phyloP scores from a whole-genome alignment of 495 filamentous ascomycete species.

The Paragyromitra xinjiangensis region DNA sequence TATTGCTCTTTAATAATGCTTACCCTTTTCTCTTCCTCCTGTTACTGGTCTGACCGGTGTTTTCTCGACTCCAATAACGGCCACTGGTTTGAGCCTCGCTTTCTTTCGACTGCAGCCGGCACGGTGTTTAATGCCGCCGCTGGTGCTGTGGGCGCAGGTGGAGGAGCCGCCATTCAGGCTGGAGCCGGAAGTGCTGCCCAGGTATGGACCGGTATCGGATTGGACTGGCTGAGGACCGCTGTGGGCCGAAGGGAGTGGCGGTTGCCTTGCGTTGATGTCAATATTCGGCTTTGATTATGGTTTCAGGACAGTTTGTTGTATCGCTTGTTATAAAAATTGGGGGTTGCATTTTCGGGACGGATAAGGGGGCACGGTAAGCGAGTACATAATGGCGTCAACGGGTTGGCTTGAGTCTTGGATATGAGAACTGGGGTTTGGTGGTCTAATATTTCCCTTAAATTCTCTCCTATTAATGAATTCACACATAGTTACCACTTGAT shows the following conservation, averaged over 20 bases:
- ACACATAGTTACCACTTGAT: constrained; percentile 26
- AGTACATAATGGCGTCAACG: constrained; percentile 52
- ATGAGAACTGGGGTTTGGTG: neutral
- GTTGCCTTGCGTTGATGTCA: constrained; percentile 82
- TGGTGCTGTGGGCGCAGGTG: constrained; percentile 65
- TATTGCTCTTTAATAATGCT: constrained; percentile 90
- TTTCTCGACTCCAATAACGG: constrained; percentile 81
- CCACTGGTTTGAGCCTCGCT: constrained; percentile 82
- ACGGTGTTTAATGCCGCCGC: constrained; percentile 73
- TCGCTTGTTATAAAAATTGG: constrained; percentile 19
- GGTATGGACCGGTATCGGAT: constrained; percentile 77
- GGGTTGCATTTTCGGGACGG: constrained; percentile 22
- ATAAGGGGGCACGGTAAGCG: constrained; percentile 14
- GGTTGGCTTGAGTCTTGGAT: constrained; percentile 41
- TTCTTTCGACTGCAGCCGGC: constrained; percentile 58
- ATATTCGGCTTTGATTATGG: constrained; percentile 69
- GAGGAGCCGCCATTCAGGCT: constrained; percentile 71
- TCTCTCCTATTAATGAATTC: constrained; percentile 36
- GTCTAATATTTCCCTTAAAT: constrained; percentile 23
- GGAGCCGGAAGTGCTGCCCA: constrained; percentile 63
- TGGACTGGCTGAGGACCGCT: constrained; percentile 82
- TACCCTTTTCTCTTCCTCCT: constrained; percentile 86
- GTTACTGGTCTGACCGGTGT: constrained; percentile 89
- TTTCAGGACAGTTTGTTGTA: constrained; percentile 4
- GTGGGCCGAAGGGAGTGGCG: constrained; percentile 81